Conservation (phyloP, 352 stramenopile species). For the Peronospora destructor region DNA sequence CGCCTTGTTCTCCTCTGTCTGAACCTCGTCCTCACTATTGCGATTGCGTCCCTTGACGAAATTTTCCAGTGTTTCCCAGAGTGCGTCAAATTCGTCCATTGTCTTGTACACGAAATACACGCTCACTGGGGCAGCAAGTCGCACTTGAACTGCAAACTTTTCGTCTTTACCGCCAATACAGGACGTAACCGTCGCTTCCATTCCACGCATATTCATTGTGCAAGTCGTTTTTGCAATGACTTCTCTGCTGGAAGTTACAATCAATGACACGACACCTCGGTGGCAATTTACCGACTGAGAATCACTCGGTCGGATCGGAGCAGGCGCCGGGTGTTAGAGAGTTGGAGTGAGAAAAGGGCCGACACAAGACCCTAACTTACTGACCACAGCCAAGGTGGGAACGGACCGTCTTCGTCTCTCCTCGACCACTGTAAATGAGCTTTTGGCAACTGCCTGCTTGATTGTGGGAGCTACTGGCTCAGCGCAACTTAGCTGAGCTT, state of each 20-base stretch:
- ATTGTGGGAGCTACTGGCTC: conserved; percentile 13
- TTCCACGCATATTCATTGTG: conserved; percentile 46
- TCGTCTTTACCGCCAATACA: conserved; percentile 79
- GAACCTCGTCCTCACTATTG: conserved; percentile 22
- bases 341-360: conserved; percentile 11
- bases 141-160: conserved; percentile 65
- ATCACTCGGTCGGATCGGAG: conserved; percentile 1
- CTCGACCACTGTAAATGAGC: conserved; percentile 9
- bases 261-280: too few species aligned
- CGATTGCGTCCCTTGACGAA: conserved; percentile 35
- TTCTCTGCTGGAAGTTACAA: too few species aligned
- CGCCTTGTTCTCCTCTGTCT: conserved; percentile 12
- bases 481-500: too few species aligned
- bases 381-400: conserved; percentile 12
- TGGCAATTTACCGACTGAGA: conserved; percentile 23
- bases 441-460: conserved; percentile 13
- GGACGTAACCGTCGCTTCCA: conserved; percentile 64
- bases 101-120: conserved; percentile 82
- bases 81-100: conserved; percentile 61
- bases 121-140: conserved; percentile 26
- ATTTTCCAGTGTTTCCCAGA: conserved; percentile 55
- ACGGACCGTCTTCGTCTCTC: conserved; percentile 8
- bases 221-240: too few species aligned
- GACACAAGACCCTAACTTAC: conserved; percentile 12
- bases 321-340: conserved; percentile 12